Base-by-base conservation (phyloP, 495 filamentous ascomycete species). In the Penicillium angulare region DNA sequence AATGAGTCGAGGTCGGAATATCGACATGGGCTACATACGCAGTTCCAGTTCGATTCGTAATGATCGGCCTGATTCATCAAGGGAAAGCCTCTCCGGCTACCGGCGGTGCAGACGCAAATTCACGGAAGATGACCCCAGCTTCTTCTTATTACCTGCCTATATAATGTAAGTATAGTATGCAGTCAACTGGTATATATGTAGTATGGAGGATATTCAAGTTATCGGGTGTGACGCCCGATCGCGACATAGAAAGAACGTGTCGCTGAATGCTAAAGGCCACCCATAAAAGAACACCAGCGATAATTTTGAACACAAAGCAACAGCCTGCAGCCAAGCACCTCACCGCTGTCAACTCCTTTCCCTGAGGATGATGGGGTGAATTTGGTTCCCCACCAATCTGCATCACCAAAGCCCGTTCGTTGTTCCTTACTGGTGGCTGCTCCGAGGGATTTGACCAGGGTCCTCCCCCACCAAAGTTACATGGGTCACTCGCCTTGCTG, bases 11-110 rank as follows among this genome's bases (percentile, higher is more conserved):
- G 43, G 55, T 65, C 45, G 26, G 41, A 51, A 56, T 59, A 64
- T 64, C 50, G 50, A 64, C 58, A 51, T 56, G 43, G 58, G 48
- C 56, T 60, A 61, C 61, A 61, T 40, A 53, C 27, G 57, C 54
- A 61, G n/a, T 20, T 16, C 34, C 43, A 24, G 61, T 50, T 48
- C 36, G n/a, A 56, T 51, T 56, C 47, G 21, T 46, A 61, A 64
- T 59, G 41, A 45, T 22, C 47, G 18, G 46, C 43, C 48, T 43
- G 43, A 43, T 55, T 56, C 32, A 36, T 26, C 13, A 43, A n/a
- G 26, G 52, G 24, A 45, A 23, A 18, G 39, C 45, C 33, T 36
- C 38, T 43, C 55, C 51, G 52, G 45, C 39, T 61, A 60, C 61
- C 50, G 56, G 55, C 50, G 59, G 53, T 60, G 61, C 61, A 62